Percentiles rank a stretch among this genome's conserved stretches.
These are phyloP conservation scores for Daucus carota DNA, from an alignment of 129 eudicot species.

Conservation along the genomic window DNA sequence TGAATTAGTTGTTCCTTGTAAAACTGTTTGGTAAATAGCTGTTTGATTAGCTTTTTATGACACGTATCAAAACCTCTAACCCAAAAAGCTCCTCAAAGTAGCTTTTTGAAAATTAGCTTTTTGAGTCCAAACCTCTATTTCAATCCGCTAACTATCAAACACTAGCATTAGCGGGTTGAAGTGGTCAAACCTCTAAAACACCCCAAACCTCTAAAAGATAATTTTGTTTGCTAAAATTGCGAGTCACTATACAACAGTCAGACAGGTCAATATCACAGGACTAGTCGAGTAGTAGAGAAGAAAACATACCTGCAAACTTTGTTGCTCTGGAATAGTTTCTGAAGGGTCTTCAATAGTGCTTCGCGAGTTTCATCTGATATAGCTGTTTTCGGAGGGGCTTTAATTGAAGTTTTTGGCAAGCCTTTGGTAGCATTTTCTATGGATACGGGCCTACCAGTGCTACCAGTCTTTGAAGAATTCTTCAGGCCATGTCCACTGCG, in stretches of 20 bases:
- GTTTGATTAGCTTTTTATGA: too few relatives aligned
- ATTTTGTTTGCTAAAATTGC: neutral
- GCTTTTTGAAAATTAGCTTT: too few relatives aligned
- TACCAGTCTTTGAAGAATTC: slow-evolving; percentile 20
- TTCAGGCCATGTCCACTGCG: slow-evolving; percentile 13
- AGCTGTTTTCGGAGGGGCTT: slow-evolving; percentile 22
- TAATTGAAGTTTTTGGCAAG: slow-evolving; percentile 27
- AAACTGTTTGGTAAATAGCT: too few relatives aligned
- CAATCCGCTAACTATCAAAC: too few relatives aligned
- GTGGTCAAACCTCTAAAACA: too few relatives aligned
- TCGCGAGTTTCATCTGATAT: slow-evolving; percentile 60
- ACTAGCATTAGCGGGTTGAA: too few relatives aligned
- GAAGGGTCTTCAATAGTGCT: slow-evolving; percentile 53
- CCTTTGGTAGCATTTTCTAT: slow-evolving; percentile 20
- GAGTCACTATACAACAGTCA: neutral
- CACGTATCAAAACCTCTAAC: too few relatives aligned
- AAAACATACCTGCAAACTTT: slow-evolving; percentile 70
- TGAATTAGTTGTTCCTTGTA: too few relatives aligned
- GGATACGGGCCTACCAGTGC: slow-evolving; percentile 23
- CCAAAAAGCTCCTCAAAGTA: too few relatives aligned
- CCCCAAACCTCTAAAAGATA: too few relatives aligned
- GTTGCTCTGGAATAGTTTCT: slow-evolving; percentile 42
- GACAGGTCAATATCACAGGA: neutral
- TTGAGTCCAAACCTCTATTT: too few relatives aligned
- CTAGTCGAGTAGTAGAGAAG: neutral